Base-by-base conservation (phyloP, 2,329 filamentous ascomycete genomes). In the Beauveria varroae region DNA sequence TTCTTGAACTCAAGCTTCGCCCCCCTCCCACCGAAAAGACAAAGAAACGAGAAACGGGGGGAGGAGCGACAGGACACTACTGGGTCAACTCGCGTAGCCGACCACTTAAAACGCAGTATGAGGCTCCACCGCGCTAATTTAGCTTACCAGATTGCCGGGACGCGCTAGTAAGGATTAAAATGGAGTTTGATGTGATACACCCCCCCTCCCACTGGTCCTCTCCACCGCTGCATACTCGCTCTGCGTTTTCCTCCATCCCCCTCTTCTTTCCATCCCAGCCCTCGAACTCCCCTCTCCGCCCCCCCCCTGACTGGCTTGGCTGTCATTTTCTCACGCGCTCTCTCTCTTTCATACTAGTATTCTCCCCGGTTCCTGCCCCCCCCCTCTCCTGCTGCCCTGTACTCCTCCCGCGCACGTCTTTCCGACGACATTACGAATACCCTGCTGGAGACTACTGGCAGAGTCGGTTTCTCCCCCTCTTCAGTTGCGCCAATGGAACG, bases 121-220 rank as follows among this genome's bases (percentile, higher is more conserved):
- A 50, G 28, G 52, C 53, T 65, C 63, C 67, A 41, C 57, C 64
- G 64, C 65, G 55, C 66, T 65, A 61, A 57, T 58, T 67, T 72
- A 68, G 72, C 68, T 66, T 73, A 70, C 73, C 73, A 72, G 66
- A 65, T 65, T 73, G 69, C 67, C 73, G 73, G 69, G 70, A 69
- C 68, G 65, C 71, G 68, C 73, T 75, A 75, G 69, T 43, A 67
- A 51, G 64, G 66, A 44, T 12, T 5, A 9, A 0, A 16, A 18
- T 5, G 49, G 50, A 28, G 14, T n/a, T 1, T 12, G 24, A 16
- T 52, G 57, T 60, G 49, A 54, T 9, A 60, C 57, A 54, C 57
- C 20, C 57, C 57, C 57, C 57, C 50, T 50, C 41, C 57, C 20
- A 40, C 41, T 60, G 16, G 20, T n/a, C 5, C 40, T 14, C 37